Evolutionary conservation across 1,284 basidiomycete genomes (phyloP), one percentile per base, ranked within the genome.

Genomic region (Marasmius fiardii): DNA sequence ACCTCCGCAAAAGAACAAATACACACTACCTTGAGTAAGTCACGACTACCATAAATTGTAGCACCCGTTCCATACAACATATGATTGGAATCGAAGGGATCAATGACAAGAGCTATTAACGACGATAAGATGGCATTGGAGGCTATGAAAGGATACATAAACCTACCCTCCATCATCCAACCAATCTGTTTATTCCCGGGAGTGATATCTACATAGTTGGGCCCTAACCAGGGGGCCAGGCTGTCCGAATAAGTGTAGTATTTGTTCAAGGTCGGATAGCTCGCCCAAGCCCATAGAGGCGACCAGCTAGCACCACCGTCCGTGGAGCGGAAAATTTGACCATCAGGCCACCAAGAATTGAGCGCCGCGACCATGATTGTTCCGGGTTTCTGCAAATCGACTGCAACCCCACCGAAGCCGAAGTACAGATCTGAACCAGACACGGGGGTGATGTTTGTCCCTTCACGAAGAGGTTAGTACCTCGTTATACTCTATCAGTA

Each of bases 301-400:
- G 73, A 69, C 79, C 79, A 81, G 1, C 74, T 76, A 26, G 67
- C 63, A 26, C 79, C 78, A 39, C 80, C 71, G 63, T 86, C 71
- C 2, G 72, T 81, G 6, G 80, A 82, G 12, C 84, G 78, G 73
- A 77, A 86, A 21, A 85, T 85, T 60, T 85, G 82, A n/a, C 83
- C 84, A 63, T 87, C 83, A 4, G 83, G 83, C 75, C 72, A 79
- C 80, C 80, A 82, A 14, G 76, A 77, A 63, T 85, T 85, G 43
- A 85, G 74, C 0, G 83, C 80, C 34, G 84, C 83, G 7, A 85
- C 83, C 85, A 86, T 85, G 60, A 86, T 68, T 3, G 81, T 85
- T 2, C 84, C 84, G 16, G 83, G 82, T 50, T 71, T 77, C 59
- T 83, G 80, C 4, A 78, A 56, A 60, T 88, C 85, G 44, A 87